Base-by-base conservation (phyloP, 306 rosid species). In the Casuarina equisetifolia region DNA sequence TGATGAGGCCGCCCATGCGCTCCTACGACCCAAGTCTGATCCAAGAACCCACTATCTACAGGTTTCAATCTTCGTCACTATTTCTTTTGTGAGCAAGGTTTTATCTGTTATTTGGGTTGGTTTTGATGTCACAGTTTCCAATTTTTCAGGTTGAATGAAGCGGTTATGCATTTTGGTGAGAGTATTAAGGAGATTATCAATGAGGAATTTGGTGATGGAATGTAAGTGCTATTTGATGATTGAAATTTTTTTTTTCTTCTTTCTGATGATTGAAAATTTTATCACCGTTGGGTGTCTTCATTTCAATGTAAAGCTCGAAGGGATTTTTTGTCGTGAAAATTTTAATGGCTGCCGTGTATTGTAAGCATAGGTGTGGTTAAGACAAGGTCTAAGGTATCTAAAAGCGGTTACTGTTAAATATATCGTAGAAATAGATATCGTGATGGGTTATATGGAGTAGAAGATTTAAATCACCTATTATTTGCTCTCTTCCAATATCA, bases 131-230 rank as follows among this genome's bases (percentile, higher is more conserved):
- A 80, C 32, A 80, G 76, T 77, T 74, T 79, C 61, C 55, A 48
- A 53, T 73, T 74, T 69, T 70, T 46, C 78, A 94, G 98, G 89
- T 90, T 94, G 91, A 92, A 91, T 69, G 98, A 94, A 88, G 98
- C 97, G 44, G 84, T 92, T 40, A 90, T 92, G 97, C 97, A 94
- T 87, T 94, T 94, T 80, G 98, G 98, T 55, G 98, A 92, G 91
- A 94, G 97, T 89, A 94, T 94, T 88, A 94, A 94, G 85, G 98
- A 94, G 54, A 90, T 94, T 36, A 85, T 94, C 88, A 90, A 94
- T 52, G 98, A 94, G 81, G 98, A 92, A 51, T 94, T 89, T 92
- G 98, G 98, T 53, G 98, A 94, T 81, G 98, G 98, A 79, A 94
- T 94, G 98, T 94, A 79, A 89, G 98, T 90, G 84, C 73, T 15